Evolutionary conservation across 192 early-diverging fungal genomes (phyloP), one percentile per base, ranked within the genome.

Genomic region (Coemansia sp.): DNA sequence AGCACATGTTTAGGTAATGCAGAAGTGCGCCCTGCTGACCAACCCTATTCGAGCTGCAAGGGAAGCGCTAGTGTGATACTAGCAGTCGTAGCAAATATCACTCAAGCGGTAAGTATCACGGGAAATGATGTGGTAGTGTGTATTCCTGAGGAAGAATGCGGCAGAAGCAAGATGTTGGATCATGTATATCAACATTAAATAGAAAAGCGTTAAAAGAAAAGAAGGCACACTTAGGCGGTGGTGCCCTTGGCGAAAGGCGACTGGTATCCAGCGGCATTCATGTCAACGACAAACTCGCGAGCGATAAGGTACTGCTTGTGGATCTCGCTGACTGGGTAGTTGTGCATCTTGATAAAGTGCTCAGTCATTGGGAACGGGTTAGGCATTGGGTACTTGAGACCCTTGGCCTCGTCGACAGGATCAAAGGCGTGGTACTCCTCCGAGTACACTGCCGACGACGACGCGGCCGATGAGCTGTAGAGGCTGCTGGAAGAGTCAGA

Each of bases 191-290:
- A 27, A 29, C 51, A 55, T 29, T 27, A 55, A 14, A 14, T 5
- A 1, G 25, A 29, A 29, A 55, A 55, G 27, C 27, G 25, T 55
- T 31, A 32, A 36, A 59, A 9, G 31, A 59, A 59, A 34, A 58
- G 19, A 34, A 59, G 57, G 8, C n/a, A 21, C 19, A 25, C 31
- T 37, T 36, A 59, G 3, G 57, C 57, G 17, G 57, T 19, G 12
- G 61, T 66, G 44, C 63, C 66, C 71, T 74, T 74, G 61, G 75
- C 79, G 46, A 67, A 83, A 1, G 81, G 76, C 69, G 81, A 83
- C 69, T 78, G 76, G 73, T 78, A 83, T 19, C 66, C 69, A 42
- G 59, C 67, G 37, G 45, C 38, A 63, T 77, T 84, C 69, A 84
- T 68, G 46, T 84, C 81, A 32, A 25, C n/a, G 17, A 78, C 76